Base-by-base conservation (phyloP, 495 filamentous ascomycete genomes). In the Beverwykella pulmonaria region DNA sequence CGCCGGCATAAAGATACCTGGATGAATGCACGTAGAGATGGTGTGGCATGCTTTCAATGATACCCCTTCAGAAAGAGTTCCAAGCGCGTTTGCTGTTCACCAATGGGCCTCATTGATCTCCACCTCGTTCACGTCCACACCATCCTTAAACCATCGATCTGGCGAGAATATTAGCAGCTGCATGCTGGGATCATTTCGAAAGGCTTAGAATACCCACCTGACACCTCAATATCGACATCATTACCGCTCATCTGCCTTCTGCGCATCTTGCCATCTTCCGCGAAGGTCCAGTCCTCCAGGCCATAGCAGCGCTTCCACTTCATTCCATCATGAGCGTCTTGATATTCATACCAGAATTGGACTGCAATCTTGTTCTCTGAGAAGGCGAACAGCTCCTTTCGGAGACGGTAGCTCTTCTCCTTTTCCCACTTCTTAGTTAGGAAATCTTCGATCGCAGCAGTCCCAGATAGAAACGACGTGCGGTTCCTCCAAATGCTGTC, bases 171-270 rank as follows among this genome's bases (percentile, higher is more conserved):
- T 63, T 20, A 63, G 36, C 23, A 32, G 1, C 29, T 15, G 23
- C 29, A 23, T 26, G 1, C 12, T 50, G 26, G 48, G n/a, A 44
- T 1, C 1, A 48, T 26, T 3, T 50, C 2, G 29, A 29, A 39
- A 44, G 17, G 39, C 39, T 7, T 44, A 9, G 23, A 32, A 20
- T 12, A 61, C 64, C 27, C 34, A 57, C 64, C 64, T 12, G 76
- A 77, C 36, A 87, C 85, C 1, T 65, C 77, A 50, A 96, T 87
- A 72, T 85, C 80, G 22, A 96, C 73, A 78, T 96, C 90, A 71
- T 96, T 96, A 2, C 90, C 93, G 73, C 91, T 94, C 93, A 96
- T 96, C 86, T 88, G 86, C 48, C 92, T 76, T 79, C 96, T 96
- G 61, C 86, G 75, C 92, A 96, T 97, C 67, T 86, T 81, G 0